Base-by-base conservation (phyloP, 1,284 basidiomycete genomes). In the Austropuccinia psidii region DNA sequence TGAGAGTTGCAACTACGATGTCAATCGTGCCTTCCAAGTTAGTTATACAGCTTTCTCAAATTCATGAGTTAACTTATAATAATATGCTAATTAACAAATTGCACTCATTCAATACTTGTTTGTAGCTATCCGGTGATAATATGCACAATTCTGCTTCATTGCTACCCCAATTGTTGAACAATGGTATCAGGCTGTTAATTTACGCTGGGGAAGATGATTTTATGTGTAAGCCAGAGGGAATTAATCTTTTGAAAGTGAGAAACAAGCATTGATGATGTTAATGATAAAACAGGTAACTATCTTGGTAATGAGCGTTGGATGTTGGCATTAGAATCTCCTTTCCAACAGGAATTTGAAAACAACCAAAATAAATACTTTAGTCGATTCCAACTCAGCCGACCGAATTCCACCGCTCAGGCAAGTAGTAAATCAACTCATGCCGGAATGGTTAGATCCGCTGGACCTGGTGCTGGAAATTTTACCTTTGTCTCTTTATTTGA, bases 171-270 rank as follows among this genome's bases (percentile, higher is more conserved):
- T 83, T 95, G 8, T 84, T 94, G 68, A 85, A 90, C 72, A 85
- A 86, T 74, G 90, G 89, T 50, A 83, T 93, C 62, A 83, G 90
- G 72, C 82, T 94, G 41, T 82, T 93, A 47, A 87, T 92, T 43
- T 93, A 93, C 78, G 89, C 90, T 70, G 91, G 90, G 29, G 88
- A 90, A 78, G 87, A 89, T 84, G 92, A 93, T 81, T 87, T 89
- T 83, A 88, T 81, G 77, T 80, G 70, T 69, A 54, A 43, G 75
- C 72, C 54, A 58, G 19, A 4, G 29, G 17, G 39, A 39, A 4
- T 29, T 61, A 24, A 61, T 4, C 4, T 55, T 27, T 50, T 1
- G 27, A 17, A 5, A 49, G 45, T 31, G 54, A 15, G 13, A 9
- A 29, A 24, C 24, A 74, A 64, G 35, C 68, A 55, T 49, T 29